Conservation (phyloP, 228 moss, liverwort and hornwort genomes). For the Sphagnum fallax region DNA sequence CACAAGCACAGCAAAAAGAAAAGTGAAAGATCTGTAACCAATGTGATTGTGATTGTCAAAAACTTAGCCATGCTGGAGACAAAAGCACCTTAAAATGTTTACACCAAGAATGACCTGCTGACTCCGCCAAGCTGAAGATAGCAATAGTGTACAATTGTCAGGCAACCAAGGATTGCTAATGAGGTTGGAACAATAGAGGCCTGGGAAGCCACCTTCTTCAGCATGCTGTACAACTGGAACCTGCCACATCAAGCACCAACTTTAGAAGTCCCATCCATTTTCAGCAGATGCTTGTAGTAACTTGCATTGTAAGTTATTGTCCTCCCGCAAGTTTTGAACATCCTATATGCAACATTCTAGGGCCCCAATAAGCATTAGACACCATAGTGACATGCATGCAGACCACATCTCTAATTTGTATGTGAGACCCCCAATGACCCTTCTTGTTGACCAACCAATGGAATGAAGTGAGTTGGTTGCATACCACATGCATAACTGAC, state of each 20-base stretch:
- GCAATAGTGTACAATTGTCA: slow-evolving; percentile 63
- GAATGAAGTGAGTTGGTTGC: slow-evolving; percentile 82
- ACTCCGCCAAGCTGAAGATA: slow-evolving; percentile 85
- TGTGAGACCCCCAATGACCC: slow-evolving; percentile 28
- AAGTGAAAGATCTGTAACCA: neutral
- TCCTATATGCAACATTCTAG: too few relatives aligned
- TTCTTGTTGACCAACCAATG: slow-evolving; percentile 59
- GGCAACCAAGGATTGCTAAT: slow-evolving; percentile 89
- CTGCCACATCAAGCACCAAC: slow-evolving; percentile 19
- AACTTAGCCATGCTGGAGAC: neutral
- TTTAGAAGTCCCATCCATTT: neutral
- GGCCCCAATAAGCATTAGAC: too few relatives aligned
- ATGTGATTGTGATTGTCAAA: neutral
- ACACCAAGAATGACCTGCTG: slow-evolving; percentile 82
- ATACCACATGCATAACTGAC: neutral
- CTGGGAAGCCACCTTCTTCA: slow-evolving; percentile 63
- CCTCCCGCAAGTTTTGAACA: too few relatives aligned
- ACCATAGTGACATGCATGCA: slow-evolving; percentile 1
- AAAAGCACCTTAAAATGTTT: slow-evolving; percentile 58
- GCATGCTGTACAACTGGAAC: slow-evolving; percentile 65
- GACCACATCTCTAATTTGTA: slow-evolving; percentile 70
- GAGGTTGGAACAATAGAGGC: slow-evolving; percentile 71
- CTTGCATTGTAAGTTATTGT: too few relatives aligned
- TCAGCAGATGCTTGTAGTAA: too few relatives aligned
- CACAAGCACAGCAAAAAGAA: neutral